Conservation (phyloP, 1,139 yeast genomes). For the Hansenula sp. region DNA sequence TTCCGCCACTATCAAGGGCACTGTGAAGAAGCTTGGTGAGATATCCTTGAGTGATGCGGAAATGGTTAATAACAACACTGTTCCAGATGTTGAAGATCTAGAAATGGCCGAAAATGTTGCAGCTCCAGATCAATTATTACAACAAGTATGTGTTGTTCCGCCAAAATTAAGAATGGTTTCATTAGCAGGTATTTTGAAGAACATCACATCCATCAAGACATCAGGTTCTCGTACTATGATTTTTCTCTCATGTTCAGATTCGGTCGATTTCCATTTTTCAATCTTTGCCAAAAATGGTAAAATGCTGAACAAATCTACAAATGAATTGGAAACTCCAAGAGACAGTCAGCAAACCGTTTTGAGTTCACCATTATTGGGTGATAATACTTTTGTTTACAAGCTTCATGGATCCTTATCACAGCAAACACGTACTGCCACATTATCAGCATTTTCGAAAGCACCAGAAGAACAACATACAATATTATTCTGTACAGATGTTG, state of each 20-base stretch:
- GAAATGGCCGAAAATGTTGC: constrained; percentile 34
- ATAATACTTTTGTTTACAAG: constrained; percentile 55
- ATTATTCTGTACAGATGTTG: constrained; percentile 79
- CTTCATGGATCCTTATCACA: constrained; percentile 91
- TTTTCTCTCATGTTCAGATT: constrained; percentile 89
- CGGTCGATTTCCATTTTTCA: constrained; percentile 87
- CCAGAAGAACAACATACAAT: constrained; percentile 49
- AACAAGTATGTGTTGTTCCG: constrained; percentile 77
- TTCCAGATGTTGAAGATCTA: constrained; percentile 38
- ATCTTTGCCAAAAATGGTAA: constrained; percentile 50
- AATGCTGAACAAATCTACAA: constrained; percentile 21
- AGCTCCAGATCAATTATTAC: constrained; percentile 91
- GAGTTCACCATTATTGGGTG: constrained; percentile 52
- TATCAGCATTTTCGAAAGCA: constrained; percentile 37
- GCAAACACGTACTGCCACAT: constrained; percentile 72
- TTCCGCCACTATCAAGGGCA: constrained; percentile 89
- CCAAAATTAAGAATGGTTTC: constrained; percentile 88
- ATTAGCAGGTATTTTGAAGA: constrained; percentile 60
- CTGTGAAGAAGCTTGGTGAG: constrained; percentile 77
- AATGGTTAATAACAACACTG: constrained; percentile 47
- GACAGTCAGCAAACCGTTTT: constrained; percentile 36
- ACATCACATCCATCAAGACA: constrained; percentile 31
- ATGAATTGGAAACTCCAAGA: constrained; percentile 18
- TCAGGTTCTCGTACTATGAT: constrained; percentile 61
- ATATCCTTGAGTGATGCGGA: constrained; percentile 69